Conservation (phyloP, 805 yeast genomes). For the Hyphopichia homilentoma region DNA sequence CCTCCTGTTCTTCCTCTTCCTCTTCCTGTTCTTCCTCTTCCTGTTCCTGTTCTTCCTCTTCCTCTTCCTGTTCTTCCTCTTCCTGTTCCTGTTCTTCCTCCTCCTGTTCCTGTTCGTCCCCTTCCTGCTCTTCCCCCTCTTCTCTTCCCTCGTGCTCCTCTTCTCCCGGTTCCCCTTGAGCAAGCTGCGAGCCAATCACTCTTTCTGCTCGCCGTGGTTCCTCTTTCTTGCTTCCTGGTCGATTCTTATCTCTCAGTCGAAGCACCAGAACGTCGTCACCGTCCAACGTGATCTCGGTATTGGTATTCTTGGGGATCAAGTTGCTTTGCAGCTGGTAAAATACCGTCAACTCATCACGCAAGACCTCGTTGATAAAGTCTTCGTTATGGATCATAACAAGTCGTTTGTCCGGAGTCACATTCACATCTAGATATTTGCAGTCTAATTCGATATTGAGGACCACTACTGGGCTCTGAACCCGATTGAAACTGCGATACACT, state of each 20-base stretch:
- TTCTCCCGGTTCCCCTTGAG: background rate
- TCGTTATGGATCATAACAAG: conserved; percentile 69
- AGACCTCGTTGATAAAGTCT: conserved; percentile 46
- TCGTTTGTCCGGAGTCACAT: conserved; percentile 90
- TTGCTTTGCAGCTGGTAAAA: conserved; percentile 43
- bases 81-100: conserved; percentile 1
- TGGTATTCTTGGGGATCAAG: conserved; percentile 29
- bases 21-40: conserved; percentile 11
- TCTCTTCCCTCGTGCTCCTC: conserved; percentile 3
- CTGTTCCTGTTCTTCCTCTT: conserved; percentile 15
- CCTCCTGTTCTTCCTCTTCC: conserved; percentile 2
- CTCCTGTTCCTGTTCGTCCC: conserved; percentile 1
- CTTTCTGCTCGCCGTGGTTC: background rate
- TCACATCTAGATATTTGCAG: conserved; percentile 63
- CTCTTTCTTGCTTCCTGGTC: background rate
- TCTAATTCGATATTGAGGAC: conserved; percentile 57
- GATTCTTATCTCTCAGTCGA: background rate
- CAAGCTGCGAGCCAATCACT: background rate
- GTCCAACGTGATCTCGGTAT: conserved; percentile 25
- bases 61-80: conserved; percentile 5
- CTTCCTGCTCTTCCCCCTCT: conserved; percentile 3
- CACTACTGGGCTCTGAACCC: conserved; percentile 69
- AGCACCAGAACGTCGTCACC: conserved; percentile 12
- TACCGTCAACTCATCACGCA: conserved; percentile 47
- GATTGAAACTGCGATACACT: conserved; percentile 66